Conservation (phyloP, 2,329 filamentous ascomycete species). For the Colletotrichum sp. region DNA sequence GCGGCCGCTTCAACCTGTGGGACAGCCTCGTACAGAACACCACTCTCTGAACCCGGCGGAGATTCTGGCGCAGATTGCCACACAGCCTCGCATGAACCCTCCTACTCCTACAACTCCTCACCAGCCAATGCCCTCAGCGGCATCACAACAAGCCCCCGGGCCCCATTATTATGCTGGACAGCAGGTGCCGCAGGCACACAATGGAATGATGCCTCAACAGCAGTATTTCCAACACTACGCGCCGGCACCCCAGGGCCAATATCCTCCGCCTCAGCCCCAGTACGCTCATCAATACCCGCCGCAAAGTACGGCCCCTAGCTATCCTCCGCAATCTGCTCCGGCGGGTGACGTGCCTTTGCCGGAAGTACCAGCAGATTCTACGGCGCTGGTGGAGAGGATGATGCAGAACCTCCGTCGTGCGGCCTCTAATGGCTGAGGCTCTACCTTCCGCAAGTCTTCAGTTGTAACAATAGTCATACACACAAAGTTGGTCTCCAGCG, state of each 20-base stretch:
- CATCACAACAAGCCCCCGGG: not conserved
- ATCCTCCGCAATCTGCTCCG: not conserved
- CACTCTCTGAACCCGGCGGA: slow-evolving; percentile 15
- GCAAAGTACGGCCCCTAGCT: not conserved
- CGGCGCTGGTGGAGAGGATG: slow-evolving; percentile 57
- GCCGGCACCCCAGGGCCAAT: not conserved
- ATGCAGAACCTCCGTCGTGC: slow-evolving; percentile 54
- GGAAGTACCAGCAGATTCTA: slow-evolving; percentile 49
- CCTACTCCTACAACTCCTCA: slow-evolving; percentile 9
- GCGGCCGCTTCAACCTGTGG: not conserved
- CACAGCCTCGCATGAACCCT: slow-evolving; percentile 16
- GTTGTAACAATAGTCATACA: not conserved
- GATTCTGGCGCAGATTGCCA: slow-evolving; percentile 15
- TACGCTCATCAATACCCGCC: not conserved
- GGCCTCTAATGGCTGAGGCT: slow-evolving; percentile 6
- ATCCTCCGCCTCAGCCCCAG: slow-evolving; percentile 12
- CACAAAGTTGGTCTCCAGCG: not conserved
- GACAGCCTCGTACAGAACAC: slow-evolving; percentile 3
- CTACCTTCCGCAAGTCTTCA: not conserved
- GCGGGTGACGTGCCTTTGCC: slow-evolving; percentile 36
- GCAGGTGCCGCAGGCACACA: not conserved
- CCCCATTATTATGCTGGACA: not conserved
- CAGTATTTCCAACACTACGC: slow-evolving; percentile 3
- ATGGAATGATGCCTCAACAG: not conserved
- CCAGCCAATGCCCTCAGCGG: not conserved